phyloP scores from a whole-genome alignment of 768 basidiomycete genomes.

The Amanita polypyramis region DNA sequence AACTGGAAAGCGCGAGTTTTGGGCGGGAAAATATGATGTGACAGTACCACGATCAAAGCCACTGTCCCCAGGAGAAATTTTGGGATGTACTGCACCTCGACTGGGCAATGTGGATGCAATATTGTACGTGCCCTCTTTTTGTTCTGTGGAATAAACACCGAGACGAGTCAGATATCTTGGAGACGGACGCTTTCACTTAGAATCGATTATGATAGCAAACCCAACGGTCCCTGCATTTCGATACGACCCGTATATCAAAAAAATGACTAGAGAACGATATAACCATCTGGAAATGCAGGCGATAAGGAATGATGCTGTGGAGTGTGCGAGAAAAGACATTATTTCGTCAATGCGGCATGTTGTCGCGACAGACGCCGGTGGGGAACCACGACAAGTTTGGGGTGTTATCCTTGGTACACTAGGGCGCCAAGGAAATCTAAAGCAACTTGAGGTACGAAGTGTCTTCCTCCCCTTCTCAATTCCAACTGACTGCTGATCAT shows the following conservation, averaged over 20 bases:
- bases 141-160: background rate
- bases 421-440: slow-evolving; percentile 88
- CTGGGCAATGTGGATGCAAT: slow-evolving; percentile 75
- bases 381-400: slow-evolving; percentile 43
- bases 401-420: slow-evolving; percentile 91
- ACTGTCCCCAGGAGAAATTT: slow-evolving; percentile 90
- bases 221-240: slow-evolving; percentile 90
- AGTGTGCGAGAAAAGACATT: slow-evolving; percentile 60
- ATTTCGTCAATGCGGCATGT: background rate
- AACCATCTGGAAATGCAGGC: slow-evolving; percentile 81
- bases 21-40: slow-evolving; percentile 61
- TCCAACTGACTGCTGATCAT: slow-evolving; percentile 1
- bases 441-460: slow-evolving; percentile 60
- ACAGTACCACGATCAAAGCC: slow-evolving; percentile 83
- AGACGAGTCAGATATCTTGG: slow-evolving; percentile 70
- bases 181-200: slow-evolving; percentile 96
- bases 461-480: background rate
- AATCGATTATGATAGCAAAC: slow-evolving; percentile 99
- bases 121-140: slow-evolving; percentile 46
- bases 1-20: slow-evolving; percentile 17
- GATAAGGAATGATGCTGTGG: slow-evolving; percentile 66
- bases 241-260: slow-evolving; percentile 98
- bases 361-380: background rate
- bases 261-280: slow-evolving; percentile 87
- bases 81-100: slow-evolving; percentile 92